Base-by-base conservation (phyloP, 1,139 yeast species). In the Scheffersomyces lignicola region DNA sequence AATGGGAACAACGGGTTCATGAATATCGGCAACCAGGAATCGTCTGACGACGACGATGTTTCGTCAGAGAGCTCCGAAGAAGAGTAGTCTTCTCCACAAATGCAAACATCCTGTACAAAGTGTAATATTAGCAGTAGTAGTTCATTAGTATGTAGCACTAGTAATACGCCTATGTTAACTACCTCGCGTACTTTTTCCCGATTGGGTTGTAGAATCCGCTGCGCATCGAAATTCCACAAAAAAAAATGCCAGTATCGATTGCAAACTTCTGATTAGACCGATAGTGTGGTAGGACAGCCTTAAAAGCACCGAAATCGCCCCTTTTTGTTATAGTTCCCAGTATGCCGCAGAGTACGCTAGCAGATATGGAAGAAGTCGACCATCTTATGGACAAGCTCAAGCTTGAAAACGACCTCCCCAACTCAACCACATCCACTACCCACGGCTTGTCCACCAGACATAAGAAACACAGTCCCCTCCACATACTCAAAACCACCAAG, bases 61-160 rank as follows among this genome's bases (percentile, higher is more conserved):
- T 63, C 70, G 32, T 78, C 79, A 35, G 79, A 73, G 55, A 74
- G 81, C 52, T 78, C 83, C n/a, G 84, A 79, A 60, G 85, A 79
- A 58, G 86, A 80, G 55, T 78, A 57, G 49, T 18, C 23, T 12
- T 29, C 8, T 9, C 8, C 23, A 20, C n/a, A 20, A 20, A 20
- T 8, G 23, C 8, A 20, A 24, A 7, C 10, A 11, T 9, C 11
- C 12, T 8, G 27, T 20, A 20, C 10, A 20, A 20, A 20, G 23
- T 6, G 26, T 20, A 20, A 20, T 20, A 20, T 9, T 20, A 20
- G n/a, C 23, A 20, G n/a, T 20, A 20, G n/a, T 20, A 20, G n/a
- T 20, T 9, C 8, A 20, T 20, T 20, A 20, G n/a, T 11, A 15
- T 7, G n/a, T 24, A 24, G 12, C 7, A 7, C n/a, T 24, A 24